Base-by-base conservation (phyloP, 257 asterid species). In the Capsicum rhomboideum region DNA sequence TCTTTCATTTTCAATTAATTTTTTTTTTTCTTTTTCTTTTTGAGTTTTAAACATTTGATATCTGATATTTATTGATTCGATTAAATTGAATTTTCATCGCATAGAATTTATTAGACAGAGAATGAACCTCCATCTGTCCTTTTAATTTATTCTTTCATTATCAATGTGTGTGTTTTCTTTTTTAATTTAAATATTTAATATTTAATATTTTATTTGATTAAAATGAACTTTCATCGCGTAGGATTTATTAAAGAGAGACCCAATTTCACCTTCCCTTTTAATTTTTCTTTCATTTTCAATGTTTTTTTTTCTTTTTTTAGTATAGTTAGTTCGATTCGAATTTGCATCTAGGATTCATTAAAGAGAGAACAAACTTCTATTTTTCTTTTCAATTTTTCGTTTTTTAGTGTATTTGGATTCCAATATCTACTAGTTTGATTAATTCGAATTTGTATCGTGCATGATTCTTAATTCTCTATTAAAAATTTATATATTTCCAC, bases 1-100 rank as follows among this genome's bases (percentile, higher is more conserved):
- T 84, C 88, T 89, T 90, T 89, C 90, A 74, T 90, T 90, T 83
- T 93, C 92, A 88, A 64, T 88, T 86, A 81, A 89, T 40, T 40
- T 34, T 5, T 86, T 83, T 89, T 37, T 40, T 40, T 34, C 37
- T 86, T 83, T 89, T 37, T 37, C 5, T 40, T 40, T 40, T 40
- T 40, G 4, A 37, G 4, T 4, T 2, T 2, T n/a, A n/a, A 58
- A 10, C 0, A 20, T 56, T 9, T 20, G 44, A 6, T 34, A 20
- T 56, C 3, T 20, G 7, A 6, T 34, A 20, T 17, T 68, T 6
- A 9, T 34, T 34, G 2, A 68, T 34, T 68, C 9, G 0, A 68
- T 34, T 20, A 34, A 37, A 18, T 37, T n/a, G 8, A 12, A 37
- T 37, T 10, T 34, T 37, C 2, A 68, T 37, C 6, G 37, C 1